Evolutionary conservation across 2,329 filamentous ascomycete species (phyloP), one percentile per base, ranked within the genome.

Genomic region (Orbilia oligospora): DNA sequence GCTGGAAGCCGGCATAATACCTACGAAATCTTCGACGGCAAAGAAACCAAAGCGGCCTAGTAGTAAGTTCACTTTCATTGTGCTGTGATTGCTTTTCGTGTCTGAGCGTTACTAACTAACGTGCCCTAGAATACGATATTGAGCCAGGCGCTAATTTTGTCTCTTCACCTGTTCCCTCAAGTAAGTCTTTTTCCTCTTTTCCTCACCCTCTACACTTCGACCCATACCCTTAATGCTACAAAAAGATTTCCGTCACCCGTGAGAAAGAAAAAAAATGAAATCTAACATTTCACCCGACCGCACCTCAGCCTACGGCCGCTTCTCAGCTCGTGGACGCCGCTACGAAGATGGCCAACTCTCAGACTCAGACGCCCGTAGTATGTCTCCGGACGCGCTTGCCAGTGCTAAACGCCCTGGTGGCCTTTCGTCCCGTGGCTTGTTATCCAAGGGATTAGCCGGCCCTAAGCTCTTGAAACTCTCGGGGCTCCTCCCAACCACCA

Each of bases 401-500:
- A 56, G 61, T 20, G 48, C 75, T 22, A 68, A 38, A 44, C 61
- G 71, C 41, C 73, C 49, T 5, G 69, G 63, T 6, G 55, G 73
- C 12, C 38, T 72, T 22, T 56, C 75, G n/a, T 68, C 68, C 24
- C 75, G 75, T 30, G 75, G 75, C n/a, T 68, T 78, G 44, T 27
- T 78, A 41, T 33, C 75, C 9, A 78, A 78, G 68, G 75, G 75
- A n/a, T 53, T 78, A 33, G 75, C 75, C 1, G 75, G 75, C 0
- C 53, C 75, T 22, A 78, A 78, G 27, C 48, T 78, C 10, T 49
- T 72, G 4, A 78, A 78, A 18, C 68, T 78, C 12, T 36, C 53
- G 0, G 68, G 68, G 16, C 68, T 78, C 38, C 61, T 77, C 3
- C 67, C 73, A 20, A 51, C 51, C 8, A 63, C 88, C 86, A 22